phyloP scores from a whole-genome alignment of 2,329 filamentous ascomycete genomes.

The Calycina marina region DNA sequence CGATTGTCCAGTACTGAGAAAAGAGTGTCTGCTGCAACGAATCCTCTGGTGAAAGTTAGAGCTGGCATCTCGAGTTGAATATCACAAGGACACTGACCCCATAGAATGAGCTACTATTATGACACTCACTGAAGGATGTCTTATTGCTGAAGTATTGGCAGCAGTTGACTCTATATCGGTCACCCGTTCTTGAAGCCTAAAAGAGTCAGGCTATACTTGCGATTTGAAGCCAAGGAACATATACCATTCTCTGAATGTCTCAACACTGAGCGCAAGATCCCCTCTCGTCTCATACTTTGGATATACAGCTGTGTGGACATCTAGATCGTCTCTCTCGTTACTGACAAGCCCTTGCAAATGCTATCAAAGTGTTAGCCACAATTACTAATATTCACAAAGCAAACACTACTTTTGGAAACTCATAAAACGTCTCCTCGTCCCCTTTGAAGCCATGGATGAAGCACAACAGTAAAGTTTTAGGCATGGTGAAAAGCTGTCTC shows the following conservation, averaged over 20 bases:
- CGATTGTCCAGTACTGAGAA: constrained; percentile 32
- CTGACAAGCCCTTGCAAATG: constrained; percentile 45
- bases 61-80: background rate
- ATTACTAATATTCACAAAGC: background rate
- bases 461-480: constrained; percentile 51
- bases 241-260: constrained; percentile 39
- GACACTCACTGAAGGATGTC: constrained; percentile 67
- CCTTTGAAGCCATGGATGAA: constrained; percentile 68
- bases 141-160: constrained; percentile 59
- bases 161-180: constrained; percentile 65
- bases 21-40: constrained; percentile 72
- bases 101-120: constrained; percentile 74
- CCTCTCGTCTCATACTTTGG: constrained; percentile 61
- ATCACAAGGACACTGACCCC: constrained; percentile 35
- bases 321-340: constrained; percentile 43
- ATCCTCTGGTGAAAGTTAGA: constrained; percentile 37
- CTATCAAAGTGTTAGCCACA: constrained; percentile 11
- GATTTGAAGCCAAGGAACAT: background rate
- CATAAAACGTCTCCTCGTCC: constrained; percentile 52
- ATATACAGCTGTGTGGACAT: constrained; percentile 48
- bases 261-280: constrained; percentile 41
- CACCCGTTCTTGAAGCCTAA: constrained; percentile 64
- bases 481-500: constrained; percentile 25
- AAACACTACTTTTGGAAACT: constrained; percentile 40
- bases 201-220: background rate